phyloP scores from a whole-genome alignment of 192 early-diverging fungal genomes.

The Umbelopsis sp. region DNA sequence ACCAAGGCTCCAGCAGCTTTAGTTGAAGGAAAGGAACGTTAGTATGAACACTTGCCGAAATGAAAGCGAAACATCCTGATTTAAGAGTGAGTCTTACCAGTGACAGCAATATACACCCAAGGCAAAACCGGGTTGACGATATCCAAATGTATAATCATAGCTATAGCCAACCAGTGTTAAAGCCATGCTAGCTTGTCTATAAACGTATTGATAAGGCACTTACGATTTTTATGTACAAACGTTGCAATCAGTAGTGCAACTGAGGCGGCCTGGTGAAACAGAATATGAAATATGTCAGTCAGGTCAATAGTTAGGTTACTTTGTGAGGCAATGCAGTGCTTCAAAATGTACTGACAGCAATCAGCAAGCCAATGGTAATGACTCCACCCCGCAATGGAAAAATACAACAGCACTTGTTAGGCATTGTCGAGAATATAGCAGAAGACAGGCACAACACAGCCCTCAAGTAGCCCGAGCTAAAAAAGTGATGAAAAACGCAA shows the following conservation, averaged over 20 bases:
- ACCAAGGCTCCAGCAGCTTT: conserved; percentile 29
- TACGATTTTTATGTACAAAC: conserved; percentile 40
- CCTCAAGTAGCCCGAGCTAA: too few species aligned
- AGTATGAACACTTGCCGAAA: neutral
- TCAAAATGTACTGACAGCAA: conserved; percentile 20
- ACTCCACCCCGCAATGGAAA: conserved; percentile 30
- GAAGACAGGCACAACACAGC: neutral
- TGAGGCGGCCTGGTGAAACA: conserved; percentile 28
- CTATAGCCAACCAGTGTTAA: conserved; percentile 10
- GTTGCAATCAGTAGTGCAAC: conserved; percentile 25
- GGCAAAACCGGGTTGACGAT: conserved; percentile 25
- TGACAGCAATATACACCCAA: conserved; percentile 33
- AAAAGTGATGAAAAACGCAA: too few species aligned
- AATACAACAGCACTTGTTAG: conserved; percentile 39
- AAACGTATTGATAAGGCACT: neutral
- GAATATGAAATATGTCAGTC: neutral
- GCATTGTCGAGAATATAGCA: conserved; percentile 24
- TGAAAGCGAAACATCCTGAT: neutral
- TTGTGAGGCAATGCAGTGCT: neutral
- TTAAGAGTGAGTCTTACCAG: conserved; percentile 16
- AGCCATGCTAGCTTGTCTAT: neutral
- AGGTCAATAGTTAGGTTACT: neutral
- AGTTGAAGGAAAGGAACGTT: neutral
- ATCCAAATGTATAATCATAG: conserved; percentile 36
- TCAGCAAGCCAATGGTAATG: conserved; percentile 20